Evolutionary conservation across 2,329 filamentous ascomycete species (phyloP).

Genomic region (Colletotrichum musicola): DNA sequence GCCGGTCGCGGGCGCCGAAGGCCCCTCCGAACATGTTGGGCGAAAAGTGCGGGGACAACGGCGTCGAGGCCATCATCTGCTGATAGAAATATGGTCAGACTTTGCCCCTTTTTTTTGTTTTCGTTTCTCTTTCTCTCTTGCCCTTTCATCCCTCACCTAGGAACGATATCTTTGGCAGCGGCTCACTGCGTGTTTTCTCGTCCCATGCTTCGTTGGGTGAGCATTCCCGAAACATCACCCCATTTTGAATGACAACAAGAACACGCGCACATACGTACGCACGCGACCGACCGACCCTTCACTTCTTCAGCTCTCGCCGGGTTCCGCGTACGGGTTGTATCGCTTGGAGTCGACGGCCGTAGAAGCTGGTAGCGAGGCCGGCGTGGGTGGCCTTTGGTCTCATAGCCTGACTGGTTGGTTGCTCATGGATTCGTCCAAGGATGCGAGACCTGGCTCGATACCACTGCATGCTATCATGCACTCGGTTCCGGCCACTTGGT

Average conservation of each 20-base stretch:
- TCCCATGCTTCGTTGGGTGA: constrained; percentile 10
- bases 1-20: constrained; percentile 28
- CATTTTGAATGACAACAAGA: constrained; percentile 4
- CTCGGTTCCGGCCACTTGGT: constrained; percentile 28
- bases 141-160: background rate
- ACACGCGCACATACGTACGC: too few relatives aligned
- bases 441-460: background rate
- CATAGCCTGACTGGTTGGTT: background rate
- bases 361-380: too few relatives aligned
- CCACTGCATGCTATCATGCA: constrained; percentile 1
- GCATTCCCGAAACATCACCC: constrained; percentile 16
- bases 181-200: background rate
- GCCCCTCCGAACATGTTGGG: constrained; percentile 31
- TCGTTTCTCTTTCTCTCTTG: background rate
- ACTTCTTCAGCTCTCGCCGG: constrained; percentile 5
- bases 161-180: background rate
- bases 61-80: constrained; percentile 37
- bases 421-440: background rate
- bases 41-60: constrained; percentile 35
- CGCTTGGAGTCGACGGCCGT: background rate
- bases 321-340: background rate
- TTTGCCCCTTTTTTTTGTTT: constrained; percentile 1
- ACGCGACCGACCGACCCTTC: constrained; percentile 2
- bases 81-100: constrained; percentile 38
- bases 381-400: background rate